Evolutionary conservation across 73 alveolate species (phyloP).

Genomic region (Paramecium pentaurelia): DNA sequence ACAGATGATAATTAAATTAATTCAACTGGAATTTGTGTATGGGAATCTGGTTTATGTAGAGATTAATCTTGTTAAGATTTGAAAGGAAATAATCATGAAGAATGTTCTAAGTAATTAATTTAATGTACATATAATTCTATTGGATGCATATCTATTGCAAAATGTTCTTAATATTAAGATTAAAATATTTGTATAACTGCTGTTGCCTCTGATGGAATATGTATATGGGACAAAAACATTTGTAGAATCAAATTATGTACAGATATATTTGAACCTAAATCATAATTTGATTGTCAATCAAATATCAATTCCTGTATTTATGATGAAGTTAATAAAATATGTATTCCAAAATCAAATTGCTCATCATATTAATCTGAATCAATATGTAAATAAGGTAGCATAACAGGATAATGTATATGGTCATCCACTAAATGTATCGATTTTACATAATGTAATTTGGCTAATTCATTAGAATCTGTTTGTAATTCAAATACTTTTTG

Average conservation of each 20-base stretch:
- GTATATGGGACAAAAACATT: not conserved
- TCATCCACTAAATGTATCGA: not conserved
- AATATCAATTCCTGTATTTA: not conserved
- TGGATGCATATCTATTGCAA: not conserved
- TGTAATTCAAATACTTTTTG: not conserved
- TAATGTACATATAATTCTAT: not conserved
- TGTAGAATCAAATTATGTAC: not conserved
- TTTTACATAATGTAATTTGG: not conserved
- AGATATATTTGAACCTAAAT: not conserved
- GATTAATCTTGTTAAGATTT: not conserved
- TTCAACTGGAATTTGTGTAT: not conserved
- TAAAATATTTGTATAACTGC: not conserved
- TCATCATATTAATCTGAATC: not conserved
- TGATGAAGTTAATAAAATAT: conserved; percentile 25
- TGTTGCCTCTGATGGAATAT: not conserved
- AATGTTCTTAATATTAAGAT: not conserved
- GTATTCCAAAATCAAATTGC: not conserved
- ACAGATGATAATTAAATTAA: not conserved
- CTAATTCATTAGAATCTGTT: not conserved
- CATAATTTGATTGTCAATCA: not conserved
- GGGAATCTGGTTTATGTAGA: not conserved
- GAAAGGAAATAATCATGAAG: not conserved
- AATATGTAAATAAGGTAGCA: not conserved
- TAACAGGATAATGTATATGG: not conserved
- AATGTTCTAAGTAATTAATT: not conserved